A percentile compares a stretch with the other conserved stretches of the same genome.
These are phyloP conservation scores for Gossypium aridum DNA, from an alignment of 441 rosid genomes.

Conservation along the genomic window DNA sequence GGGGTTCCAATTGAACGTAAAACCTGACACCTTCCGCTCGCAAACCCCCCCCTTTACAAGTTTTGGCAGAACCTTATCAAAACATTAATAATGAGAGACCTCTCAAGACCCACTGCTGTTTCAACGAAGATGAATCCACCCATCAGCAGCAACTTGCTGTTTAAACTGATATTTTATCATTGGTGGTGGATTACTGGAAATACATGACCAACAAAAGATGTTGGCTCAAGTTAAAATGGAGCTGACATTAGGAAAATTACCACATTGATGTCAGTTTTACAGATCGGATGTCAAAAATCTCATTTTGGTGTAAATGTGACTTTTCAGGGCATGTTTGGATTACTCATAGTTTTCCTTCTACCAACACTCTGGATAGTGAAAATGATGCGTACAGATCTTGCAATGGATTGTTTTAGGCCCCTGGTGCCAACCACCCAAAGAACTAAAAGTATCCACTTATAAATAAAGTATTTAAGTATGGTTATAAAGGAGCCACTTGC, in stretches of 20 bases:
- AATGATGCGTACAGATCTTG: no score
- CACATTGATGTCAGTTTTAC: not conserved
- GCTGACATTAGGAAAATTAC: not conserved
- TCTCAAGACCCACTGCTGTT: constrained; percentile 23
- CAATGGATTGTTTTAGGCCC: not conserved
- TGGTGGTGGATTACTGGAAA: not conserved
- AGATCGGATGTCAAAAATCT: not conserved
- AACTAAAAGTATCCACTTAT: not conserved
- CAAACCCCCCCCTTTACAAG: constrained; percentile 10
- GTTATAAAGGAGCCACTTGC: no score
- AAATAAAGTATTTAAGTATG: no score
- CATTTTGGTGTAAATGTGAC: not conserved
- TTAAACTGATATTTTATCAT: constrained; percentile 7
- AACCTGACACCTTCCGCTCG: constrained; percentile 46
- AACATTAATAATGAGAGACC: constrained; percentile 4
- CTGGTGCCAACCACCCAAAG: constrained; percentile 1
- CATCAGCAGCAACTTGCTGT: constrained; percentile 54
- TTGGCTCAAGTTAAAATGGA: not conserved
- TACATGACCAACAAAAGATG: not conserved
- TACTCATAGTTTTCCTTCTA: not conserved
- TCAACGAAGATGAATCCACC: constrained; percentile 48
- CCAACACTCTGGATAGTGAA: no score
- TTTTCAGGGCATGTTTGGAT: not conserved
- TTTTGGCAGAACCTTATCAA: constrained; percentile 16
- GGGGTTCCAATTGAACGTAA: constrained; percentile 70